phyloP scores from a whole-genome alignment of 2,329 filamentous ascomycete species.

The Plectosphaerella plurivora region DNA sequence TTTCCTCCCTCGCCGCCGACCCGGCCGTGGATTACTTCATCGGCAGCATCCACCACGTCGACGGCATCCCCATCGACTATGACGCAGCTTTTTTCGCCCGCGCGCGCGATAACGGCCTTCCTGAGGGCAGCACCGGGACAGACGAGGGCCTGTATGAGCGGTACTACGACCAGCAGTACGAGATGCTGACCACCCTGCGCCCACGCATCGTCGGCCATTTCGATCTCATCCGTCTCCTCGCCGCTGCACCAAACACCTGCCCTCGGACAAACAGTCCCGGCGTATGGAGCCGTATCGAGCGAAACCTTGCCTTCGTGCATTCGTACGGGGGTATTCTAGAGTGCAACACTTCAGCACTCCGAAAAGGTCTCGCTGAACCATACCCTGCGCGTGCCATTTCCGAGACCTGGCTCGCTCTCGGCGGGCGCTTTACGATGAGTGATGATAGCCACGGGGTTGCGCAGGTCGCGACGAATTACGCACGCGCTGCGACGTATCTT shows the following conservation, averaged over 20 bases:
- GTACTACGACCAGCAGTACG: conserved; percentile 84
- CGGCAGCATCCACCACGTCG: conserved; percentile 87
- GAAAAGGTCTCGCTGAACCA: conserved; percentile 87
- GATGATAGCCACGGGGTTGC: conserved; percentile 91
- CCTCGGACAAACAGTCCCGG: conserved; percentile 45
- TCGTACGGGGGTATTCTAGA: conserved; percentile 80
- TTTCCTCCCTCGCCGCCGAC: conserved; percentile 52
- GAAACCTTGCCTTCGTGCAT: conserved; percentile 70
- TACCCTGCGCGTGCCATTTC: conserved; percentile 81
- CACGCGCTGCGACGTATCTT: conserved; percentile 65
- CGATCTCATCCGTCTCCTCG: conserved; percentile 81
- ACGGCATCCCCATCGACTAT: conserved; percentile 85
- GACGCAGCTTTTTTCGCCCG: conserved; percentile 61
- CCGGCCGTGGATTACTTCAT: conserved; percentile 82
- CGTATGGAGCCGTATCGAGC: conserved; percentile 69
- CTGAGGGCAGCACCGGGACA: conserved; percentile 27
- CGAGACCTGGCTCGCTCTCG: conserved; percentile 66
- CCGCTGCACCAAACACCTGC: conserved; percentile 60
- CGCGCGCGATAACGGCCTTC: conserved; percentile 44
- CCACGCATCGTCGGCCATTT: conserved; percentile 90
- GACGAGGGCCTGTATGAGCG: conserved; percentile 73
- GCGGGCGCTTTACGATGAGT: conserved; percentile 82
- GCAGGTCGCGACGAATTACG: conserved; percentile 85
- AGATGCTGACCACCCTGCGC: conserved; percentile 68
- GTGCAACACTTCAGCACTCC: conserved; percentile 79